Evolutionary conservation across 73 alveolate genomes (phyloP).

Genomic region (Paramecium tetraurelia): DNA sequence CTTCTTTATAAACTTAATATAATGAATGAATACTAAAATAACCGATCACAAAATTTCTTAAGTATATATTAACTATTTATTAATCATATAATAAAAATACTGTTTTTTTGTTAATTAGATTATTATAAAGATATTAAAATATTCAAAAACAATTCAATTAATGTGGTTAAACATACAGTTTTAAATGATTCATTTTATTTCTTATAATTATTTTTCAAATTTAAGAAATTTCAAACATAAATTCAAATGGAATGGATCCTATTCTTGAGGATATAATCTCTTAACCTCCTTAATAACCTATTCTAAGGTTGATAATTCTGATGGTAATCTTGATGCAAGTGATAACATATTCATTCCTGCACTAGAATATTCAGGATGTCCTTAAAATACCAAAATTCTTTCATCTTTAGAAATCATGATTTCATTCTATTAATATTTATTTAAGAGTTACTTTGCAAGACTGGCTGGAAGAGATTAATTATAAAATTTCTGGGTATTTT

Average conservation of each 20-base stretch:
- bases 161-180: conserved; percentile 15
- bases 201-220: not conserved
- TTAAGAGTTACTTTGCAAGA: not conserved
- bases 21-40: not conserved
- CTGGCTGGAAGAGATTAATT: not conserved
- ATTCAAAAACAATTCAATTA: too few species aligned
- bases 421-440: not conserved
- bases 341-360: not conserved
- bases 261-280: not conserved
- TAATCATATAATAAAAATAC: too few species aligned
- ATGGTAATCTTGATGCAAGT: not conserved
- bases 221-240: not conserved
- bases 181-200: not conserved
- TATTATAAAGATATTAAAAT: too few species aligned
- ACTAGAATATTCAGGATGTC: conserved; percentile 21
- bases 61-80: too few species aligned
- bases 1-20: not conserved
- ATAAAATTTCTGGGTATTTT: not conserved
- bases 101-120: too few species aligned
- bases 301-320: not conserved
- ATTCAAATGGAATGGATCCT: not conserved
- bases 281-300: not conserved
- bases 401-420: not conserved
- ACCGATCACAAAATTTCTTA: too few species aligned
- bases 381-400: not conserved